Percentiles rank a stretch among this genome's conserved stretches.
These are phyloP conservation scores for Emmonsiellopsis sp. DNA, from an alignment of 2,329 filamentous ascomycete genomes.

Conservation along the genomic window DNA sequence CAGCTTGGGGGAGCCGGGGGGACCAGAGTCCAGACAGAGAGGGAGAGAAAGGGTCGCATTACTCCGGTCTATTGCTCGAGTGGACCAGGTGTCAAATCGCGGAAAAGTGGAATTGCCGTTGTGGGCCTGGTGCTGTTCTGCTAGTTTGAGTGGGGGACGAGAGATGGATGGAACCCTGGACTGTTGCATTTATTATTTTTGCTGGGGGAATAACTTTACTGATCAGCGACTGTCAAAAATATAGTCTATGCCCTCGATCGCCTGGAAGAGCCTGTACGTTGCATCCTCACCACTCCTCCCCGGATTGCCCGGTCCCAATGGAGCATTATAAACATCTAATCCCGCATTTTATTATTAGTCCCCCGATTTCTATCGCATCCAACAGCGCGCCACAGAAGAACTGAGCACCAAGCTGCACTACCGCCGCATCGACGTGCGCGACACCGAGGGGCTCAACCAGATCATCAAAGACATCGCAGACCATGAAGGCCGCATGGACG, in stretches of 20 bases:
- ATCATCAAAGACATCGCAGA: slow-evolving; percentile 61
- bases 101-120: background rate
- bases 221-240: slow-evolving; percentile 18
- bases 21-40: too few species aligned
- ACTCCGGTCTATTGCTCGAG: too few species aligned
- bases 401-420: slow-evolving; percentile 64
- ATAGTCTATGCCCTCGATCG: slow-evolving; percentile 33
- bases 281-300: background rate
- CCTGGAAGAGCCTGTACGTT: slow-evolving; percentile 16
- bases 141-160: too few species aligned
- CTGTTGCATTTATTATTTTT: background rate
- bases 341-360: slow-evolving; percentile 23
- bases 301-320: background rate
- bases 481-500: slow-evolving; percentile 64
- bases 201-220: background rate
- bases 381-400: slow-evolving; percentile 53
- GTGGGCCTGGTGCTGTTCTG: background rate
- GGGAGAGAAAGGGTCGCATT: too few species aligned
- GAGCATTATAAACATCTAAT: background rate
- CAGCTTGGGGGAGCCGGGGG: too few species aligned
- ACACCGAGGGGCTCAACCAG: slow-evolving; percentile 57
- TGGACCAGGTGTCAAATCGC: too few species aligned
- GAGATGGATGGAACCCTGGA: background rate
- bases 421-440: slow-evolving; percentile 70
- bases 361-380: slow-evolving; percentile 56